Evolutionary conservation across 192 early-diverging fungal genomes (phyloP).

Genomic region (Irineochytrium annulatum): DNA sequence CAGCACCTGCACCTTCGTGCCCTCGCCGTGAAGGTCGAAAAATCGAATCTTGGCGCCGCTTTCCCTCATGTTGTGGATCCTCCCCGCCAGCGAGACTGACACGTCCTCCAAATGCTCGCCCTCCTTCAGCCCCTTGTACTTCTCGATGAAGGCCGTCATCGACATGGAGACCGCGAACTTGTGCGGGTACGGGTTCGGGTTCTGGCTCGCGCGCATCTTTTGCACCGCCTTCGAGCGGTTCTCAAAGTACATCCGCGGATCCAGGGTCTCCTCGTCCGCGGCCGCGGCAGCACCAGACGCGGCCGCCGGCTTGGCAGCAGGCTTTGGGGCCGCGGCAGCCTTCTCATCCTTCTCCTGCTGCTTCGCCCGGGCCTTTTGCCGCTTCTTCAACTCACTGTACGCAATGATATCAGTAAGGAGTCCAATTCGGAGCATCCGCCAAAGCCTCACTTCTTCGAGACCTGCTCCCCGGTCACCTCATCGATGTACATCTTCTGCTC

Average conservation of each 20-base stretch:
- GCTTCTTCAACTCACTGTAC: constrained; percentile 85
- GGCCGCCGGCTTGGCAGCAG: constrained; percentile 39
- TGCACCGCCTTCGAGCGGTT: constrained; percentile 81
- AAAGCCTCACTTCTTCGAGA: constrained; percentile 73
- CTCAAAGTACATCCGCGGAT: constrained; percentile 92
- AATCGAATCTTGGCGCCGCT: constrained; percentile 87
- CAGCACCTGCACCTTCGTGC: constrained; percentile 91
- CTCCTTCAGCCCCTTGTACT: constrained; percentile 65
- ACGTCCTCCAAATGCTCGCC: constrained; percentile 67
- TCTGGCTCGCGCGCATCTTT: constrained; percentile 73
- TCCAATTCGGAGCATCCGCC: background rate
- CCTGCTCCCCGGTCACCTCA: constrained; percentile 84
- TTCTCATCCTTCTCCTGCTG: constrained; percentile 69
- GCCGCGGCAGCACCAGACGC: constrained; percentile 47
- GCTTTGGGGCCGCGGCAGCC: constrained; percentile 29
- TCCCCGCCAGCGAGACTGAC: constrained; percentile 77
- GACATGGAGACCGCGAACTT: constrained; percentile 92
- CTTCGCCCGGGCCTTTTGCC: constrained; percentile 85
- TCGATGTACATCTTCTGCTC: constrained; percentile 50
- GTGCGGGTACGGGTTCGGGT: constrained; percentile 95
- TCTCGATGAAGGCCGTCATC: constrained; percentile 80
- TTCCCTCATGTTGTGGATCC: constrained; percentile 95
- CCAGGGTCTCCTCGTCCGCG: constrained; percentile 70
- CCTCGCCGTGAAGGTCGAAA: constrained; percentile 93
- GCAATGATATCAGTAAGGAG: background rate